A percentile compares a stretch with the other conserved stretches of the same genome.
phyloP scores from a whole-genome alignment of 192 early-diverging fungal genomes.

The Gorgonomyces haynaldii region DNA sequence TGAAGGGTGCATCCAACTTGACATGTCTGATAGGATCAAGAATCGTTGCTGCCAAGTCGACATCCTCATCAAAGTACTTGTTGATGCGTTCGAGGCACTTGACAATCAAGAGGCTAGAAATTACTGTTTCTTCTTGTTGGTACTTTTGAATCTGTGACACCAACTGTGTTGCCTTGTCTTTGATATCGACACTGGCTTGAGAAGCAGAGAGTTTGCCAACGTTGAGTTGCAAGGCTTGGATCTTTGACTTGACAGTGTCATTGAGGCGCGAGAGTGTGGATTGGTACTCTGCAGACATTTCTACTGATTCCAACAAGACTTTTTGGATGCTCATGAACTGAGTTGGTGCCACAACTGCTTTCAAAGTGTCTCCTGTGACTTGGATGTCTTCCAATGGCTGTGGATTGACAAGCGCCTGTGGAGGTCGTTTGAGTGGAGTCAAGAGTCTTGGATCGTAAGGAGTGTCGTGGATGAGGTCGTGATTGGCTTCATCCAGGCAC shows the following conservation, averaged over 20 bases:
- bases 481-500: conserved; percentile 29
- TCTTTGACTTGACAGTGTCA: not conserved
- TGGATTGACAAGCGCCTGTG: conserved; percentile 25
- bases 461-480: conserved; percentile 26
- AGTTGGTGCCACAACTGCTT: conserved; percentile 9
- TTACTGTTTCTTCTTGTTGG: no score
- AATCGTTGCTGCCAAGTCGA: no score
- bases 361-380: conserved; percentile 13
- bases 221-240: no score
- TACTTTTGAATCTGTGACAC: no score
- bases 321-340: conserved; percentile 1
- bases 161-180: no score
- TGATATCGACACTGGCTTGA: not conserved
- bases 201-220: not conserved
- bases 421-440: conserved; percentile 18
- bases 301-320: conserved; percentile 12
- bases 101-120: no score
- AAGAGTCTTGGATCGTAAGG: conserved; percentile 22
- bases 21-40: no score
- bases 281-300: no score
- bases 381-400: conserved; percentile 6
- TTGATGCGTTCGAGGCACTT: no score
- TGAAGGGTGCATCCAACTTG: no score
- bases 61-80: no score
- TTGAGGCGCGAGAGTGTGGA: no score